Percentiles rank a stretch among this genome's conserved stretches.
Conservation (phyloP, 352 stramenopile species). For the Phytophthora aleatoria region DNA sequence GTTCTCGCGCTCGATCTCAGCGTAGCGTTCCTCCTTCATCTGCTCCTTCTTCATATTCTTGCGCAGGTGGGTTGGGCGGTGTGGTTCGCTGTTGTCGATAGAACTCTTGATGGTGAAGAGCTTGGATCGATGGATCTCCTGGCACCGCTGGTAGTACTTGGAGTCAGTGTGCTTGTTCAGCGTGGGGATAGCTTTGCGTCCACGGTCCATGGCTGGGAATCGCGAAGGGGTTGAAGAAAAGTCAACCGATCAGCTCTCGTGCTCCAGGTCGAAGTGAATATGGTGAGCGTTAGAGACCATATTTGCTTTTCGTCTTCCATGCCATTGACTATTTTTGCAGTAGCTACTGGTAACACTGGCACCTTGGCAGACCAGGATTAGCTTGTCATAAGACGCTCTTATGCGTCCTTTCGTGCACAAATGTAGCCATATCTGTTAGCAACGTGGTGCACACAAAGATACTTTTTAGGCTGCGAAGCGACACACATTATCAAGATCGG, state of each 20-base stretch:
- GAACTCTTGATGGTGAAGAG: constrained; percentile 91
- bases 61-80: constrained; percentile 89
- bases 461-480: constrained; percentile 23
- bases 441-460: constrained; percentile 31
- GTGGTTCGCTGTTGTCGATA: constrained; percentile 94
- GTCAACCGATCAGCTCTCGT: constrained; percentile 4
- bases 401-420: constrained; percentile 26
- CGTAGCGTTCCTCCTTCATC: constrained; percentile 95
- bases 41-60: constrained; percentile 98
- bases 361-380: constrained; percentile 11
- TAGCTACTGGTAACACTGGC: not conserved
- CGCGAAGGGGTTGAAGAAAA: not conserved
- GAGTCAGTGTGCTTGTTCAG: constrained; percentile 89
- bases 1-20: constrained; percentile 97
- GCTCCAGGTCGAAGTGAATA: constrained; percentile 20
- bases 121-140: constrained; percentile 84
- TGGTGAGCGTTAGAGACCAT: constrained; percentile 7
- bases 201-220: constrained; percentile 67
- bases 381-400: constrained; percentile 34
- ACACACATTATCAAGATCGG: not conserved
- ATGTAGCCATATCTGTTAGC: constrained; percentile 28
- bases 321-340: constrained; percentile 26
- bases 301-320: not conserved
- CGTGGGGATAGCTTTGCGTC: constrained; percentile 84
- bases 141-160: constrained; percentile 88